Evolutionary conservation across 2,329 filamentous ascomycete genomes (phyloP).

Genomic region (Cordyceps cateniannulata): DNA sequence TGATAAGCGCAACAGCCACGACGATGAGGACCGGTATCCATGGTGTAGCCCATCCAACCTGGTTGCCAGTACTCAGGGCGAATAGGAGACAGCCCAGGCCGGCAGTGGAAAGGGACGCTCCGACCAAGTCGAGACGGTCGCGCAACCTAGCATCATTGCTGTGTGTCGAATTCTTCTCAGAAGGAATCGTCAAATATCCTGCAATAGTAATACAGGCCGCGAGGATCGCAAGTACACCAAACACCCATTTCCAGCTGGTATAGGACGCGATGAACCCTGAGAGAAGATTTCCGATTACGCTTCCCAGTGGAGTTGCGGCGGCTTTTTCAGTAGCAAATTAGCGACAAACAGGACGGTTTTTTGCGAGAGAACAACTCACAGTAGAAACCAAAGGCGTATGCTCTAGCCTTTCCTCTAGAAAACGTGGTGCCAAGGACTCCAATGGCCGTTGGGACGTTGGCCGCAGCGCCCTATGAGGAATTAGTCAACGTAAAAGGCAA

Average conservation of each 20-base stretch:
- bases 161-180: neutral
- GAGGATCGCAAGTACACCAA: constrained; percentile 52
- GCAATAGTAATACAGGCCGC: constrained; percentile 44
- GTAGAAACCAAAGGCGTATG: constrained; percentile 55
- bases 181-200: constrained; percentile 50
- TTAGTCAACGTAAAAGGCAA: neutral
- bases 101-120: constrained; percentile 49
- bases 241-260: constrained; percentile 52
- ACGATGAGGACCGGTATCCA: constrained; percentile 51
- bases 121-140: constrained; percentile 45
- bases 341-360: neutral
- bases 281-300: constrained; percentile 52
- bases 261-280: constrained; percentile 54
- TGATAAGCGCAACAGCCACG: constrained; percentile 43
- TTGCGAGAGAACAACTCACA: constrained; percentile 23
- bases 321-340: constrained; percentile 21
- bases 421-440: constrained; percentile 58
- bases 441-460: constrained; percentile 58
- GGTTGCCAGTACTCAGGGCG: constrained; percentile 55
- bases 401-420: constrained; percentile 52
- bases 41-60: constrained; percentile 52
- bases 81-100: constrained; percentile 53
- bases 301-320: constrained; percentile 52
- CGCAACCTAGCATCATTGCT: neutral
- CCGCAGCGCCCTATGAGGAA: constrained; percentile 41